Conservation (phyloP, 148 eudicot genomes). For the Heliosperma pusillum region DNA sequence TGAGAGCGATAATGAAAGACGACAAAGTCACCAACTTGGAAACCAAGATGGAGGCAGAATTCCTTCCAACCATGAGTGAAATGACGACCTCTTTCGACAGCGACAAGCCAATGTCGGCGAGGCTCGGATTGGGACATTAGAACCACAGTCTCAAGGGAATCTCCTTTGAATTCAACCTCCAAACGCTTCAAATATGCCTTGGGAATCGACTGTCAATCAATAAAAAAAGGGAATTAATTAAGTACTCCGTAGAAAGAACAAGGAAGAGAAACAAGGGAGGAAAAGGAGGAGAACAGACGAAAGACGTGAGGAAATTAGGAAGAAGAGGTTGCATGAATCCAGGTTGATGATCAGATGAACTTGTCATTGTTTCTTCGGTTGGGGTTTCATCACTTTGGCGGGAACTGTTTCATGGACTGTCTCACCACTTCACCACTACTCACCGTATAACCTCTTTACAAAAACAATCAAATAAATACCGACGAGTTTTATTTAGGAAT, state of each 20-base stretch:
- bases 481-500: too few species aligned
- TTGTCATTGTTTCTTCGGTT: background rate
- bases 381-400: too few species aligned
- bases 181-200: background rate
- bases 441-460: too few species aligned
- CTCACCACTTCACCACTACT: too few species aligned
- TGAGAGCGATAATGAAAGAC: constrained; percentile 2
- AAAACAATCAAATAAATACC: too few species aligned
- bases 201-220: constrained; percentile 7
- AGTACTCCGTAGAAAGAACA: background rate
- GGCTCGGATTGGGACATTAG: constrained; percentile 4
- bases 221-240: background rate
- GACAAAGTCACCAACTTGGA: constrained; percentile 11
- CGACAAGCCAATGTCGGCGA: constrained; percentile 12
- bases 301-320: constrained; percentile 10
- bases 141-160: background rate
- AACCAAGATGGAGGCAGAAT: background rate
- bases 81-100: constrained; percentile 5
- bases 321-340: constrained; percentile 19
- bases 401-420: too few species aligned
- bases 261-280: background rate
- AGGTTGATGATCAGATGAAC: background rate
- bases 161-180: constrained; percentile 11
- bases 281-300: constrained; percentile 9
- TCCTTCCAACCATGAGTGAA: constrained; percentile 15